A percentile compares a stretch with the other conserved stretches of the same genome.
Evolutionary conservation across 306 rosid species (phyloP).

Genomic region (Pachyrhizus erosus): DNA sequence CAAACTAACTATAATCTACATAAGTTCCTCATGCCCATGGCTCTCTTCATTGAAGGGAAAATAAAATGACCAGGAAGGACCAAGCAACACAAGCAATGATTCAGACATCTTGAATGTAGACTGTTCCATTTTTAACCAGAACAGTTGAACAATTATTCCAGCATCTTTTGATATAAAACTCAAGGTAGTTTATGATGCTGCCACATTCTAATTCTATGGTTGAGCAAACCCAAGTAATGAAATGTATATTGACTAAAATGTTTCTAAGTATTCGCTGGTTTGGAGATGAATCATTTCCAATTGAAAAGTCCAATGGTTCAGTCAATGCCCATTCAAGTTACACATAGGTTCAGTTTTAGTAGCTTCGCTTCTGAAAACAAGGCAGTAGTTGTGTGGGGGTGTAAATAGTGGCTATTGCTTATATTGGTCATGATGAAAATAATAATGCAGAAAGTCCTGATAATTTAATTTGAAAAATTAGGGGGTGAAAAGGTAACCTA

Average conservation of each 20-base stretch:
- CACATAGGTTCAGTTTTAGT: not conserved
- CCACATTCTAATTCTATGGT: conserved; percentile 9
- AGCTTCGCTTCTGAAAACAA: not conserved
- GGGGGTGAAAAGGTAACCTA: not conserved
- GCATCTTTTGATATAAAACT: not conserved
- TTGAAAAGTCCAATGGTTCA: not conserved
- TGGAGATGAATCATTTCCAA: conserved; percentile 30
- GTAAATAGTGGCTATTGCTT: not conserved
- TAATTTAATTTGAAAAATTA: not conserved
- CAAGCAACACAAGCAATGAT: conserved; percentile 5
- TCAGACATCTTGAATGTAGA: conserved; percentile 27
- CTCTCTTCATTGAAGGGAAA: not conserved
- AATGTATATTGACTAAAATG: not conserved
- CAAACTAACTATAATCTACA: not conserved
- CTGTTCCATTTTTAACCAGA: conserved; percentile 3
- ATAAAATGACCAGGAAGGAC: conserved; percentile 18
- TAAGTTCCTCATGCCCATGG: not conserved
- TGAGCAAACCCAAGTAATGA: conserved; percentile 8
- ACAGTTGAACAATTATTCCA: conserved; percentile 7
- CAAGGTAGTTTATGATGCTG: conserved; percentile 4
- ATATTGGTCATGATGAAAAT: conserved; percentile 12
- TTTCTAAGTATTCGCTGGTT: conserved; percentile 11
- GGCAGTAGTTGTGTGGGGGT: not conserved
- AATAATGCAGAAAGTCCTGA: not conserved
- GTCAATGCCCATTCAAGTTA: not conserved